A percentile compares a stretch with the other conserved stretches of the same genome.
These are phyloP conservation scores for Agrocybe pediades DNA, from an alignment of 768 basidiomycete species.

Conservation along the genomic window DNA sequence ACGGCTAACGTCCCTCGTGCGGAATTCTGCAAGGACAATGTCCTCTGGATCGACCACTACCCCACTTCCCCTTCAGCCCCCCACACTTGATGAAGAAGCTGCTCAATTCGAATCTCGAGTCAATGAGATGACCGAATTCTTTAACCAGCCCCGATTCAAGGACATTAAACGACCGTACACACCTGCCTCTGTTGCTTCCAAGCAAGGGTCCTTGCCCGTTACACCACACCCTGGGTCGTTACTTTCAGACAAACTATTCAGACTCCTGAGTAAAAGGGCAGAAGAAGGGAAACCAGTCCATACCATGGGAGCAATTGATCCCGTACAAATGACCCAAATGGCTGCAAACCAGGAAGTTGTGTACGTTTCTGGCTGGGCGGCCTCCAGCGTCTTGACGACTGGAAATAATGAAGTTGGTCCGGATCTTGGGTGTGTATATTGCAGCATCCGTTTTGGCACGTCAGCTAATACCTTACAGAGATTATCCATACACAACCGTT, in stretches of 20 bases:
- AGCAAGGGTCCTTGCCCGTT: conserved; percentile 86
- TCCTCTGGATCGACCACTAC: conserved; percentile 33
- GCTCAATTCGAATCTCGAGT: conserved; percentile 61
- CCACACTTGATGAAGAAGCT: conserved; percentile 57
- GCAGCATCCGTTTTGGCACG: neutral
- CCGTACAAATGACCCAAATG: conserved; percentile 95
- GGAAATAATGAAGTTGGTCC: conserved; percentile 92
- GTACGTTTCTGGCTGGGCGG: conserved; percentile 94
- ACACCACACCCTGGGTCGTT: conserved; percentile 74
- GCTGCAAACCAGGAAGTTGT: conserved; percentile 82
- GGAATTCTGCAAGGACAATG: conserved; percentile 35
- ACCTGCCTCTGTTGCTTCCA: conserved; percentile 77
- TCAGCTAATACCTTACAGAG: conserved; percentile 41
- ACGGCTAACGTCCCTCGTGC: conserved; percentile 24
- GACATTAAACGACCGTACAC: conserved; percentile 79
- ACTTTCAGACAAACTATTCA: conserved; percentile 86
- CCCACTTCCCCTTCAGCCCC: conserved; percentile 58
- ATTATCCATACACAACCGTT: conserved; percentile 96
- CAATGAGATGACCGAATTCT: conserved; percentile 71
- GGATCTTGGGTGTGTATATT: conserved; percentile 75
- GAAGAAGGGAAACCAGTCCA: conserved; percentile 72
- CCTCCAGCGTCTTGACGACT: conserved; percentile 84
- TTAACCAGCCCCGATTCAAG: conserved; percentile 72
- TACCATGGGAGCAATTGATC: conserved; percentile 93
- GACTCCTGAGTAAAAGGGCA: conserved; percentile 62